Percentiles rank a stretch among this genome's conserved stretches.
phyloP scores from a whole-genome alignment of 805 yeast species.

The Candida awuae region DNA sequence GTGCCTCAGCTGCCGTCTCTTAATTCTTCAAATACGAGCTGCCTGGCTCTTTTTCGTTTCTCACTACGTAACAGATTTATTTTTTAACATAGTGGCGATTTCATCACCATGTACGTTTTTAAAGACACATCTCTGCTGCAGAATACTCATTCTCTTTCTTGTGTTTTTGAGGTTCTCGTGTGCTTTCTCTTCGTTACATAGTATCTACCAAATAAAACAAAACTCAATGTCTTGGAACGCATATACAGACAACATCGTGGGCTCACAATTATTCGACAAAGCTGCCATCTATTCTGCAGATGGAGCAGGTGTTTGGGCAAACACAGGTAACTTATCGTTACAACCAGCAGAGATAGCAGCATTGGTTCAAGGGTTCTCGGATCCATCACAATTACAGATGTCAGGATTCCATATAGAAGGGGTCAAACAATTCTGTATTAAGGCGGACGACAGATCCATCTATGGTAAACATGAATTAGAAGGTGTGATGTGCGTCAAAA shows the following conservation, averaged over 20 bases:
- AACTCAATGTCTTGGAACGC: constrained; percentile 42
- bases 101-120: too few relatives aligned
- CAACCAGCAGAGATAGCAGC: constrained; percentile 62
- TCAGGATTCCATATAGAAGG: constrained; percentile 81
- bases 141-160: too few relatives aligned
- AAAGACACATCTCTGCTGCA: too few relatives aligned
- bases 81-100: too few relatives aligned
- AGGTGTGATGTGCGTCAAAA: constrained; percentile 86
- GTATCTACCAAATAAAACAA: neutral
- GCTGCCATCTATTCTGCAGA: constrained; percentile 92
- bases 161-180: too few relatives aligned
- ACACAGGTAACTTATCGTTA: constrained; percentile 57
- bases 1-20: too few relatives aligned
- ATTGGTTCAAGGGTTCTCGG: constrained; percentile 71
- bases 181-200: too few relatives aligned
- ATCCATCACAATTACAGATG: constrained; percentile 72
- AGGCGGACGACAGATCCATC: constrained; percentile 87
- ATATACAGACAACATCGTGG: constrained; percentile 87
- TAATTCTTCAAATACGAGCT: too few relatives aligned
- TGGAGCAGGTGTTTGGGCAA: constrained; percentile 94
- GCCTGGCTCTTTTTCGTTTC: too few relatives aligned
- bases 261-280: constrained; percentile 81
- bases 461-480: constrained; percentile 87
- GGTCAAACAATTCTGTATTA: constrained; percentile 78
- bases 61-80: too few relatives aligned